Conservation (phyloP, 768 basidiomycete species). For the Rhizopogon vesiculosus region DNA sequence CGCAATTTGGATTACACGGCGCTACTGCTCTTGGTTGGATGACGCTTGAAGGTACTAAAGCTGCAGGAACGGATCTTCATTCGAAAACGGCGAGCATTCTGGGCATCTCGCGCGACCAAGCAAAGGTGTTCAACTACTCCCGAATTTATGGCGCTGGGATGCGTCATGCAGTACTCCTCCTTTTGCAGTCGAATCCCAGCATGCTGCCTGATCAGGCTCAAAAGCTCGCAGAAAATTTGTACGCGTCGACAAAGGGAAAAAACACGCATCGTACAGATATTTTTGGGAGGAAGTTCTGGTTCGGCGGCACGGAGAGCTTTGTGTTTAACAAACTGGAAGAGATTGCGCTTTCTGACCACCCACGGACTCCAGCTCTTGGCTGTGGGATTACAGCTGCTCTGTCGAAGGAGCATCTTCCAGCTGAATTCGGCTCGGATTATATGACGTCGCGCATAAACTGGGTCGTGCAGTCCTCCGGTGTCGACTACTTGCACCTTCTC, state of each 20-base stretch:
- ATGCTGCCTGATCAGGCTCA: constrained; percentile 80
- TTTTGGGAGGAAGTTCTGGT: constrained; percentile 89
- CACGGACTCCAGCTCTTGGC: constrained; percentile 88
- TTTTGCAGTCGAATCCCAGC: constrained; percentile 78
- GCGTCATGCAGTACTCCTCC: constrained; percentile 84
- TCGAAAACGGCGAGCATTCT: constrained; percentile 94
- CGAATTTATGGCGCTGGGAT: constrained; percentile 98
- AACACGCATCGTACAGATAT: constrained; percentile 73
- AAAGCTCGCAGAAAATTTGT: constrained; percentile 77
- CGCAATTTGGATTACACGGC: constrained; percentile 95
- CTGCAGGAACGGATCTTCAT: constrained; percentile 91
- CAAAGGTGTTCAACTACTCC: constrained; percentile 99
- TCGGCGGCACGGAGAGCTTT: constrained; percentile 92
- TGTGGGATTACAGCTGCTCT: constrained; percentile 93
- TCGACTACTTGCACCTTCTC: constrained; percentile 95
- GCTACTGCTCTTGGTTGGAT: constrained; percentile 99
- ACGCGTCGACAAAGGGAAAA: constrained; percentile 90
- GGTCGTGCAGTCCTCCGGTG: constrained; percentile 98
- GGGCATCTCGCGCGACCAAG: constrained; percentile 89
- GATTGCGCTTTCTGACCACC: constrained; percentile 82
- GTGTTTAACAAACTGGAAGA: constrained; percentile 98
- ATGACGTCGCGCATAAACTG: constrained; percentile 98
- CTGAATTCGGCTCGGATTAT: constrained; percentile 78
- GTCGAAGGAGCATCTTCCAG: constrained; percentile 83
- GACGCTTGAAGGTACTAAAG: constrained; percentile 97